Base-by-base conservation (phyloP, 805 yeast species). In the Yamadazyma olivae region DNA sequence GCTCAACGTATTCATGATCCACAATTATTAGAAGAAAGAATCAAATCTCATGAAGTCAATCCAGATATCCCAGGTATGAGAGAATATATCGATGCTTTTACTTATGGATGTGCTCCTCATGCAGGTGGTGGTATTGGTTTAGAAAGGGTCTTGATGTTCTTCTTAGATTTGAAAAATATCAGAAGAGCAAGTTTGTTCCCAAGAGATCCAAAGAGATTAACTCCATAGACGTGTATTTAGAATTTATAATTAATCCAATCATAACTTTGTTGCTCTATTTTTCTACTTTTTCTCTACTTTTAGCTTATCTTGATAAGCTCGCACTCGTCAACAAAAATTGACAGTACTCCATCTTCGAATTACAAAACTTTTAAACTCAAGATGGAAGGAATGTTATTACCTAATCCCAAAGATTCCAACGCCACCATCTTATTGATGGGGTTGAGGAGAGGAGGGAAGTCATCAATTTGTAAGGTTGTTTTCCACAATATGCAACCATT, bases 91-190 rank as follows among this genome's bases (percentile, higher is more conserved):
- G 91, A 91, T 45, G 95, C 96, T 13, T 93, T 93, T 73, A 70
- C 77, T 31, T 91, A 83, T 59, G 99, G 98, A 14, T 91, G 97
- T 74, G 83, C 96, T 46, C 99, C 99, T 33, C 99, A 93, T 56
- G 99, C 96, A 23, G 99, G 99, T 62, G 99, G 99, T 71, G 99
- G 99, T 67, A 93, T 93, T 60, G 99, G 99, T 56, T 71, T 93
- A 49, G 99, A 93, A 71, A 86, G 99, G 73, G 99, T 93, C 23
- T 88, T 93, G 45, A 93, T 93, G 99, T 93, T 93, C 77, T 93
- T 76, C 81, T 76, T 93, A 61, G 99, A 89, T 57, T 76, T 93
- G 72, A 91, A 91, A 74, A 93, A 93, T 71, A 93, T 93, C 51
- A 84, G 99, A 68, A 83, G 99, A 61, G 97, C 99, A n/a, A 83